Conservation (phyloP, 768 basidiomycete genomes). For the Russula brevipes region DNA sequence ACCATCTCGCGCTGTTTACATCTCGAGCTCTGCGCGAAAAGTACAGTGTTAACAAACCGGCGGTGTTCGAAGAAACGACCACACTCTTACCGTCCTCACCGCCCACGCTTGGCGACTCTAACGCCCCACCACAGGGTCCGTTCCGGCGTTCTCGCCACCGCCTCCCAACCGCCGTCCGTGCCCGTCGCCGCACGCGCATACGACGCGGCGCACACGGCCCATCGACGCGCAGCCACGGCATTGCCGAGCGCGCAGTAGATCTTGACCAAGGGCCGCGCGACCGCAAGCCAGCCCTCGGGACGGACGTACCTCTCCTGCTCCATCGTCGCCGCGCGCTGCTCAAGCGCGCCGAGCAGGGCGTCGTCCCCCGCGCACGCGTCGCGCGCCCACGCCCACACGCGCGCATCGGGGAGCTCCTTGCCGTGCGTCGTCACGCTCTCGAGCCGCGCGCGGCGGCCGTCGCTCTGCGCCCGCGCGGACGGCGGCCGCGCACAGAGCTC, state of each 20-base stretch:
- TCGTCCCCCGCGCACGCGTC: conserved; percentile 1
- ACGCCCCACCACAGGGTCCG: conserved; percentile 16
- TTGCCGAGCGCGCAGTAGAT: conserved; percentile 8
- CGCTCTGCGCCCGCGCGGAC: conserved; percentile 16
- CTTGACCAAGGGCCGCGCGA: conserved; percentile 7
- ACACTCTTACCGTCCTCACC: background rate
- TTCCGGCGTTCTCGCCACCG: conserved; percentile 12
- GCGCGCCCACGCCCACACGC: conserved; percentile 10
- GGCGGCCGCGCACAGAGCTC: conserved; percentile 29
- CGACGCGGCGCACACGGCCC: conserved; percentile 17
- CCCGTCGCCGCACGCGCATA: conserved; percentile 13
- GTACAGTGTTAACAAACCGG: background rate
- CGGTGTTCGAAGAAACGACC: background rate
- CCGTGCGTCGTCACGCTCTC: conserved; percentile 5
- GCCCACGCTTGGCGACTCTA: background rate
- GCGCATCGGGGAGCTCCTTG: conserved; percentile 7
- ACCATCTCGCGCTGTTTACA: no score
- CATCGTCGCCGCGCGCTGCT: conserved; percentile 2
- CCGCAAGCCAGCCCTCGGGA: conserved; percentile 10
- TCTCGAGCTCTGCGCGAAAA: no score
- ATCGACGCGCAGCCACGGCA: conserved; percentile 5
- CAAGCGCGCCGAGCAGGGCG: background rate
- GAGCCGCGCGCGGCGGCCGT: conserved; percentile 17
- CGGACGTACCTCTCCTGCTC: conserved; percentile 6
- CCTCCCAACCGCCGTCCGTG: conserved; percentile 18